Percentiles rank a stretch among this genome's conserved stretches.
phyloP scores from a whole-genome alignment of 441 rosid genomes.

The Breynia disticha region DNA sequence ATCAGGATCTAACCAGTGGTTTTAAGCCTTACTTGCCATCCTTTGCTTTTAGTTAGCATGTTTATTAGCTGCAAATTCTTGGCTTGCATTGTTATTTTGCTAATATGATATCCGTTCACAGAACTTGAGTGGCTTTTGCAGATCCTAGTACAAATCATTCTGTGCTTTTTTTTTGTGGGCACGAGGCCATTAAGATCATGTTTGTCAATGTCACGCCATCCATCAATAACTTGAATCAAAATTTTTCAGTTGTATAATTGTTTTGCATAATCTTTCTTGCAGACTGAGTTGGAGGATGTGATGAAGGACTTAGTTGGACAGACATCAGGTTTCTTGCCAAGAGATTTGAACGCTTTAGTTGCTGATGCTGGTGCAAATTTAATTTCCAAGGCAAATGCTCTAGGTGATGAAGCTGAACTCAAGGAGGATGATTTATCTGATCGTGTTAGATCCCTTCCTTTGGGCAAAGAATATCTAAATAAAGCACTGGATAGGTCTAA shows the following conservation, averaged over 20 bases:
- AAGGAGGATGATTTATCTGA: constrained; percentile 24
- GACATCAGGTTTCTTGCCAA: constrained; percentile 90
- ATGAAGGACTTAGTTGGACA: constrained; percentile 76
- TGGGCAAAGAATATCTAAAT: constrained; percentile 43
- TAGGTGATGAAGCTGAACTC: constrained; percentile 24
- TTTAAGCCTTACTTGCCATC: no score
- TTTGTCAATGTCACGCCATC: neutral
- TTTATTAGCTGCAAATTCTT: constrained; percentile 1
- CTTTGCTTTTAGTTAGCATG: constrained; percentile 1
- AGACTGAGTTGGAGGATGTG: constrained; percentile 53
- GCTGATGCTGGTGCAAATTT: constrained; percentile 87
- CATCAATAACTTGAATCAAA: neutral
- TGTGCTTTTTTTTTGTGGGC: neutral
- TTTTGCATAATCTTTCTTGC: constrained; percentile 27
- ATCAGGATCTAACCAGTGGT: no score
- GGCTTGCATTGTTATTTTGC: neutral
- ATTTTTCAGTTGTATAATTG: neutral
- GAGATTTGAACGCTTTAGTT: constrained; percentile 72
- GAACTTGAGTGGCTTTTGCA: neutral
- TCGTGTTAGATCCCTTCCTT: constrained; percentile 20
- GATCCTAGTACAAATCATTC: neutral
- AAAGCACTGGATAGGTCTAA: constrained; percentile 81
- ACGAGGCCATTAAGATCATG: neutral
- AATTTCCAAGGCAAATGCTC: constrained; percentile 30
- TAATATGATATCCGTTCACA: neutral